Percentiles rank a stretch among this genome's conserved stretches.
Conservation (phyloP, 208 protist species). For the Endotrypanum monterogeii region DNA sequence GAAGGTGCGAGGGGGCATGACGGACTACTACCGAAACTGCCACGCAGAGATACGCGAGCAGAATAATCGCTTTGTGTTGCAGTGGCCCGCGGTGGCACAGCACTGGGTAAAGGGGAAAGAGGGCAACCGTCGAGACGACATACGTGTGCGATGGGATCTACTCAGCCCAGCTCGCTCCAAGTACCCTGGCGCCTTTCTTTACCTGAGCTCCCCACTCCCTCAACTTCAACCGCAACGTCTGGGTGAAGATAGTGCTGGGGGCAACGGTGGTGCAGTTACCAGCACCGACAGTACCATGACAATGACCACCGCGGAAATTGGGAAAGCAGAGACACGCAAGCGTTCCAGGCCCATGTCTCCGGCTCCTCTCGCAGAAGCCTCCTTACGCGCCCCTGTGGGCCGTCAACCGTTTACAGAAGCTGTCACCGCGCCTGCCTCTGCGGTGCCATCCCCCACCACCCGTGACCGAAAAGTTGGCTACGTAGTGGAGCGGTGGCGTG, state of each 20-base stretch:
- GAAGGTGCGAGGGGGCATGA: constrained; percentile 84
- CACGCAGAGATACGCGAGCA: constrained; percentile 67
- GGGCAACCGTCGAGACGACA: constrained; percentile 63
- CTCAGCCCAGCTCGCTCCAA: constrained; percentile 52
- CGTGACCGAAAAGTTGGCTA: constrained; percentile 50
- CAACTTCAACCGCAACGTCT: constrained; percentile 48
- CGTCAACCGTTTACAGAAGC: background rate
- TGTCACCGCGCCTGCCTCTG: background rate
- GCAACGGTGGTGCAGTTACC: background rate
- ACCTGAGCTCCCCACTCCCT: constrained; percentile 44
- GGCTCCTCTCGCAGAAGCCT: background rate
- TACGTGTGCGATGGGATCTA: constrained; percentile 75
- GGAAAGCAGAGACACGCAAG: constrained; percentile 10
- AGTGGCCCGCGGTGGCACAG: constrained; percentile 76
- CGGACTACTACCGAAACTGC: constrained; percentile 83
- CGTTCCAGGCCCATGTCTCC: constrained; percentile 14
- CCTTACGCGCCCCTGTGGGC: background rate
- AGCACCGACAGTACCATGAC: background rate
- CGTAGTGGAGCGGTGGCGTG: constrained; percentile 58
- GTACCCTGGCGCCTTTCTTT: constrained; percentile 63
- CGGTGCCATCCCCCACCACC: background rate
- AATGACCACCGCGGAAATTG: background rate
- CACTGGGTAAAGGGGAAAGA: constrained; percentile 80
- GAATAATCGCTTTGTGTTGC: constrained; percentile 69
- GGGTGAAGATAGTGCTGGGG: background rate